Percentiles rank a stretch among this genome's conserved stretches.
These are phyloP conservation scores for Helicosporidium sp. DNA, from an alignment of 139 green algal genomes.

Conservation along the genomic window DNA sequence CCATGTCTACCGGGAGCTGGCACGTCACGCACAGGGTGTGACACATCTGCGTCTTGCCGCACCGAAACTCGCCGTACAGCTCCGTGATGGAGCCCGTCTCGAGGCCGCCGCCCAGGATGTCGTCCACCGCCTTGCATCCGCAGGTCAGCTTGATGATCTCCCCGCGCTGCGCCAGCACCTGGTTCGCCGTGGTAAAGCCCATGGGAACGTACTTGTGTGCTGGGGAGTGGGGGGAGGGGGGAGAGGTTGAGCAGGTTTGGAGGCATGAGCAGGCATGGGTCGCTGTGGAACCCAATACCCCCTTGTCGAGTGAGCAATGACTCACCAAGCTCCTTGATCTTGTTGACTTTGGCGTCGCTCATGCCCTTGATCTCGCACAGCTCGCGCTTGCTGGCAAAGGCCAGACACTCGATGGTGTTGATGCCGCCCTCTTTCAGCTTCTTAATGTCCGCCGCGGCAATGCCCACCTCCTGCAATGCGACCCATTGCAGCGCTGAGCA, in stretches of 20 bases:
- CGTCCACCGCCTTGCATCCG: slow-evolving; percentile 75
- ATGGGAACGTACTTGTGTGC: slow-evolving; percentile 73
- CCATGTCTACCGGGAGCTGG: slow-evolving; percentile 77
- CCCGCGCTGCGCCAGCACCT: slow-evolving; percentile 49
- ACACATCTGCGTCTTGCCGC: slow-evolving; percentile 94
- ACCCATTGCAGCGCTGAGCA: not conserved
- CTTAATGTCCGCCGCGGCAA: slow-evolving; percentile 77
- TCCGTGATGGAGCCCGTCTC: slow-evolving; percentile 96
- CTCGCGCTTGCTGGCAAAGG: slow-evolving; percentile 58
- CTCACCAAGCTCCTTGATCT: slow-evolving; percentile 66
- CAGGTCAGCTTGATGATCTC: slow-evolving; percentile 76
- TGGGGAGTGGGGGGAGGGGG: slow-evolving; percentile 18
- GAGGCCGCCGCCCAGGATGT: slow-evolving; percentile 78
- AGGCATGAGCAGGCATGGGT: too few relatives aligned
- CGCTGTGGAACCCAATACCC: too few relatives aligned
- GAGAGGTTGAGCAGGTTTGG: too few relatives aligned
- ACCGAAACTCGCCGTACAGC: slow-evolving; percentile 88
- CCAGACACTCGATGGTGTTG: slow-evolving; percentile 56
- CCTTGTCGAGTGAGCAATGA: too few relatives aligned
- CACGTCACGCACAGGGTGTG: slow-evolving; percentile 94
- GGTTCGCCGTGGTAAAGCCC: slow-evolving; percentile 83
- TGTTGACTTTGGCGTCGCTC: slow-evolving; percentile 85
- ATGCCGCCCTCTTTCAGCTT: slow-evolving; percentile 69
- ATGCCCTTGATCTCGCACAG: slow-evolving; percentile 82
- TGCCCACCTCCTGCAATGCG: slow-evolving; percentile 42